phyloP scores from a whole-genome alignment of 1,284 basidiomycete genomes.

The Neonothopanus nambi region DNA sequence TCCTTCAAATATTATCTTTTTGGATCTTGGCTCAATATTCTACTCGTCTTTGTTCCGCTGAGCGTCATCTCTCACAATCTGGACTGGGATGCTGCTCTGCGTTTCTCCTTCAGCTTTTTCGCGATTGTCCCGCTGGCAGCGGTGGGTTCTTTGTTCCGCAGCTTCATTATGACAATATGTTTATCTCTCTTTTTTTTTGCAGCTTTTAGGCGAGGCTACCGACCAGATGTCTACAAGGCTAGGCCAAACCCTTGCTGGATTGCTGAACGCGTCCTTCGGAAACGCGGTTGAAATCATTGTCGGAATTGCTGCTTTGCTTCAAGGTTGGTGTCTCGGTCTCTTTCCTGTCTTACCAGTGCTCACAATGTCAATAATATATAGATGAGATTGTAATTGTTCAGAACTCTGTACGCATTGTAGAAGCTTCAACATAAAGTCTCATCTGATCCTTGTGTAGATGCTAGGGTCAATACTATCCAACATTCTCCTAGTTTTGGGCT shows the following conservation, averaged over 20 bases:
- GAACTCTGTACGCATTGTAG: slow-evolving; percentile 64
- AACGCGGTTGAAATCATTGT: slow-evolving; percentile 88
- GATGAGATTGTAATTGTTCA: slow-evolving; percentile 85
- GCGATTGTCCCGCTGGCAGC: slow-evolving; percentile 88
- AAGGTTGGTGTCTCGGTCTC: slow-evolving; percentile 52
- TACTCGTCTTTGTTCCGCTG: slow-evolving; percentile 79
- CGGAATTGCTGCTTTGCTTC: slow-evolving; percentile 80
- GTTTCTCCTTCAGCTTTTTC: slow-evolving; percentile 84
- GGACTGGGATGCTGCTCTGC: slow-evolving; percentile 78
- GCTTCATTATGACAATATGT: slow-evolving; percentile 9
- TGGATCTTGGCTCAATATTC: slow-evolving; percentile 73
- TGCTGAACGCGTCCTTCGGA: slow-evolving; percentile 85
- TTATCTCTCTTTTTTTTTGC: slow-evolving; percentile 11
- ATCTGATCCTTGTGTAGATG: slow-evolving; percentile 44
- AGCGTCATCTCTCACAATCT: slow-evolving; percentile 61
- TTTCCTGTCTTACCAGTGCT: no score
- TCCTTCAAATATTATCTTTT: slow-evolving; percentile 73
- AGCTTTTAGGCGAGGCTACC: slow-evolving; percentile 83
- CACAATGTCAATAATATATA: slow-evolving; percentile 29
- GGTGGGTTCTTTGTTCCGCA: slow-evolving; percentile 38
- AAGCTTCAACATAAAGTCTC: background rate
- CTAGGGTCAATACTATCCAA: slow-evolving; percentile 89
- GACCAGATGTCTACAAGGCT: slow-evolving; percentile 82
- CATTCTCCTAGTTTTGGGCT: slow-evolving; percentile 84
- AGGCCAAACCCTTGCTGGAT: slow-evolving; percentile 81